phyloP scores from a whole-genome alignment of 306 rosid genomes.

The Begonia masoniana region DNA sequence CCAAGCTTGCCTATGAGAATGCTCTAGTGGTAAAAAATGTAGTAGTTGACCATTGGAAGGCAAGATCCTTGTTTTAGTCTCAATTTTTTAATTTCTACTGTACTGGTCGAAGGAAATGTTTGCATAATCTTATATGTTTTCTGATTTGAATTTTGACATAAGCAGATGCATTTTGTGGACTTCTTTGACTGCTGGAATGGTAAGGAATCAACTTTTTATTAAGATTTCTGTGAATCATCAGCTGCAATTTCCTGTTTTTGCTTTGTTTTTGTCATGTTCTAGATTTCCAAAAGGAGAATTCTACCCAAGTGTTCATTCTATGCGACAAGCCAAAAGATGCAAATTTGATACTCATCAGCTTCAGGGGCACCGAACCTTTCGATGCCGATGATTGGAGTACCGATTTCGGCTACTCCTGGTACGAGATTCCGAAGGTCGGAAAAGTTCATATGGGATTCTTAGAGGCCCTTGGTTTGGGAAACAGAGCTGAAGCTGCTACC shows the following conservation, averaged over 20 bases:
- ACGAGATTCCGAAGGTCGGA: slow-evolving; percentile 49
- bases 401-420: slow-evolving; percentile 81
- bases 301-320: slow-evolving; percentile 54
- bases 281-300: slow-evolving; percentile 44
- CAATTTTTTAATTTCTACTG: not conserved
- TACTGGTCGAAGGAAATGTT: too few species aligned
- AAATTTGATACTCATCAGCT: slow-evolving; percentile 53
- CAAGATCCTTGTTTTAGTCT: slow-evolving; percentile 11
- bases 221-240: not conserved
- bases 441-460: slow-evolving; percentile 70
- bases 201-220: slow-evolving; percentile 9
- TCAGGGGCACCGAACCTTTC: slow-evolving; percentile 71
- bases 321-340: slow-evolving; percentile 58
- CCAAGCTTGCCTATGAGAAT: slow-evolving; percentile 73
- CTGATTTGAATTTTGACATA: slow-evolving; percentile 4
- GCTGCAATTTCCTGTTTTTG: not conserved
- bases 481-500: slow-evolving; percentile 25
- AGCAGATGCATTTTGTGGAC: slow-evolving; percentile 69
- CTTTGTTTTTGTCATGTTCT: slow-evolving; percentile 3
- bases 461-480: slow-evolving; percentile 76
- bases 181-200: slow-evolving; percentile 70
- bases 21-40: slow-evolving; percentile 24
- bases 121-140: not conserved
- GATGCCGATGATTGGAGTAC: slow-evolving; percentile 64
- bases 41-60: slow-evolving; percentile 56